Evolutionary conservation across 176 grass and related monocot species (phyloP), one percentile per base, ranked within the genome.

Genomic region (Ensete glaucum): DNA sequence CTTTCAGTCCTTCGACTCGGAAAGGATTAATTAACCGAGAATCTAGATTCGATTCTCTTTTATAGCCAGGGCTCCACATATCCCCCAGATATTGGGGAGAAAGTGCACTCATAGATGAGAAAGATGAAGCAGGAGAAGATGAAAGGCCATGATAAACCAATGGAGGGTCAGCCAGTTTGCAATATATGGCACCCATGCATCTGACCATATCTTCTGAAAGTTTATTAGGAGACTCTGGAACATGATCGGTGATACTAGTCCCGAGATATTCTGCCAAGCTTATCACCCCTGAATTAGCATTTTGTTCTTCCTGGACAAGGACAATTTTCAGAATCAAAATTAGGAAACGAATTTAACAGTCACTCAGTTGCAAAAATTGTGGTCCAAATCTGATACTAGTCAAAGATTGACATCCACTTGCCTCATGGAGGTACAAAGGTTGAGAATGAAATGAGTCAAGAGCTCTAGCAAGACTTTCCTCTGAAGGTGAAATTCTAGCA

Each of bases 181-280:
- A 91, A 76, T 91, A 99, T 67, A 89, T 74, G 48, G 88, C 91
- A 15, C 85, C 85, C 88, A 94, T 99, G 81, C 88, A 91, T 83
- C 88, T 88, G 66, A 99, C 91, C 88, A 99, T 91, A 72, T 95
- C 91, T 75, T 99, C 96, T 0, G 88, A 88, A 49, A 99, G 86
- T 71, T 95, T 99, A 83, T 91, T 99, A 0, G 96, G 96, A 58
- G 91, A 88, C 34, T 99, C 96, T 52, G 91, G 86, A 66, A 99
- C 86, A 76, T 87, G 84, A 62, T 99, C 96, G 63, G 83, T 81
- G 58, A 99, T 82, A 29, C 87, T 86, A 27, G 96, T 89, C 53
- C 91, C 91, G 50, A 95, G 88, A 86, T 99, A 99, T 67, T 91
- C 96, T 70, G 96, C 96, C 77, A 99, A 88, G 78, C 90, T 95